phyloP scores from a whole-genome alignment of 2,329 filamentous ascomycete species.

The Apiospora pterosperma region DNA sequence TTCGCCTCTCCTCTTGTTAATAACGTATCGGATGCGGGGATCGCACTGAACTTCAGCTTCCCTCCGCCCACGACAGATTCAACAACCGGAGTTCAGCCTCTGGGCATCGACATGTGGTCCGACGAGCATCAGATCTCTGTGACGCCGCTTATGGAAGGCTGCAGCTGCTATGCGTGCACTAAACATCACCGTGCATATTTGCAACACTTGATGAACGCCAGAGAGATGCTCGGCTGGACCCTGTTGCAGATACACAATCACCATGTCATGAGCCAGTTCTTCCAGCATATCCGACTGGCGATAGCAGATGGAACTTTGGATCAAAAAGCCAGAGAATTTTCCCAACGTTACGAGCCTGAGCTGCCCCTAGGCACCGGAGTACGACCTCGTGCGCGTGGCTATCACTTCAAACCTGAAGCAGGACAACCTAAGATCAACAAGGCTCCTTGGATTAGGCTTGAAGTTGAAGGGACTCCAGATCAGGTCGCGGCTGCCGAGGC shows the following conservation, averaged over 20 bases:
- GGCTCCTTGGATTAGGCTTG: conserved; percentile 60
- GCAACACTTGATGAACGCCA: conserved; percentile 81
- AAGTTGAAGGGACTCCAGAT: conserved; percentile 16
- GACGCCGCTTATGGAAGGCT: conserved; percentile 58
- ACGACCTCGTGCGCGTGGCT: conserved; percentile 76
- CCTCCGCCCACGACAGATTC: conserved; percentile 37
- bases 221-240: conserved; percentile 96
- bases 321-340: conserved; percentile 40
- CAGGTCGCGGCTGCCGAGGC: conserved; percentile 43
- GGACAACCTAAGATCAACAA: conserved; percentile 66
- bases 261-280: conserved; percentile 68
- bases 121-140: conserved; percentile 58
- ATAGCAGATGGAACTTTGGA: conserved; percentile 67
- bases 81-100: conserved; percentile 34
- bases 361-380: conserved; percentile 73
- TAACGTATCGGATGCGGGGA: conserved; percentile 74
- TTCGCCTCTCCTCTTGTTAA: conserved; percentile 75
- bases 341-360: conserved; percentile 59
- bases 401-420: conserved; percentile 72
- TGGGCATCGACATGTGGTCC: conserved; percentile 80
- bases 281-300: conserved; percentile 62
- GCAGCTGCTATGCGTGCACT: conserved; percentile 79
- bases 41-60: conserved; percentile 79
- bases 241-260: conserved; percentile 92
- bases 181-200: conserved; percentile 84